A percentile compares a stretch with the other conserved stretches of the same genome.
Conservation (phyloP, 306 rosid genomes). For the Glycyrrhiza uralensis region DNA sequence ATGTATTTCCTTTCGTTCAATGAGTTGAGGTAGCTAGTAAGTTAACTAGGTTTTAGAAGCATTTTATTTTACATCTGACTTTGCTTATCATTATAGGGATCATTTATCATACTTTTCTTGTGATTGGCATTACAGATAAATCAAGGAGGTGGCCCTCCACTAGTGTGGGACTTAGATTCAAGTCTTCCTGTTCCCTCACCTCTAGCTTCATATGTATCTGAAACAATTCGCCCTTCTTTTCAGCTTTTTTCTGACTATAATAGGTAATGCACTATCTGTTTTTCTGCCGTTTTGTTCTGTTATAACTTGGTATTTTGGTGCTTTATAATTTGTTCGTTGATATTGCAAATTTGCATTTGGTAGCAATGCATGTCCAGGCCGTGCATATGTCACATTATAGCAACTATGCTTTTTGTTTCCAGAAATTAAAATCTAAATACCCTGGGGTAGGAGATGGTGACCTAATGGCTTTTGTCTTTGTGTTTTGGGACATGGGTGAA, state of each 20-base stretch:
- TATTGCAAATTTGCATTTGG: conserved; percentile 10
- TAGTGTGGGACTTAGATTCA: conserved; percentile 87
- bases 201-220: conserved; percentile 53
- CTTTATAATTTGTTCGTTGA: neutral
- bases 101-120: conserved; percentile 22
- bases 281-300: neutral
- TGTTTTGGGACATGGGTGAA: neutral
- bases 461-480: neutral
- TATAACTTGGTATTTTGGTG: neutral
- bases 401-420: neutral
- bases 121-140: conserved; percentile 49
- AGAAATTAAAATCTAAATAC: conserved; percentile 1
- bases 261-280: conserved; percentile 44
- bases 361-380: neutral
- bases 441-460: neutral
- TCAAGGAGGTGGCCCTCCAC: conserved; percentile 40
- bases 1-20: conserved; percentile 12
- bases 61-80: neutral
- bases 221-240: conserved; percentile 67
- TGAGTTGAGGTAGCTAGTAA: neutral
- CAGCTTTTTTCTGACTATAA: conserved; percentile 58
- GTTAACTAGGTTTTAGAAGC: neutral
- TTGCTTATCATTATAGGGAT: conserved; percentile 17
- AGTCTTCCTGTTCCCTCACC: conserved; percentile 69
- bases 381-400: neutral